These are phyloP conservation scores for Dryas alaskensis DNA, from an alignment of 306 rosid genomes.

Conservation along the genomic window DNA sequence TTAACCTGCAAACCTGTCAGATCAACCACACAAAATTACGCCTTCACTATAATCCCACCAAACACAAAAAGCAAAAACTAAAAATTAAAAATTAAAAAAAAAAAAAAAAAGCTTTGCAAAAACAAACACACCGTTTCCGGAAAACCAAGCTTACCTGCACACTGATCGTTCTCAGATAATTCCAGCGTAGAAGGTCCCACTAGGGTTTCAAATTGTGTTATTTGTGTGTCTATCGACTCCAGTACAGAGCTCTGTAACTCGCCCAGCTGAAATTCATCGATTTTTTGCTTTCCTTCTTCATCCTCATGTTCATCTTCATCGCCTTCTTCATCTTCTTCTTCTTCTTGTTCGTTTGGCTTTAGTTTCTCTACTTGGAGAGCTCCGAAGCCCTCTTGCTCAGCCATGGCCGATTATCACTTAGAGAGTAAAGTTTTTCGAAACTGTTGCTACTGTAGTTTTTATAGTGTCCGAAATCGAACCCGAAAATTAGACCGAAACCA, in stretches of 20 bases:
- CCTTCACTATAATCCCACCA: conserved; percentile 16
- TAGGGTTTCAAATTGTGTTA: conserved; percentile 62
- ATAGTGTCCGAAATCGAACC: conserved; percentile 29
- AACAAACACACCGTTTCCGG: neutral
- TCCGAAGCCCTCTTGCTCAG: conserved; percentile 39
- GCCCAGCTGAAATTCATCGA: conserved; percentile 21
- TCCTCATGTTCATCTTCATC: conserved; percentile 22
- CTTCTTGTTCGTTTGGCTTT: conserved; percentile 19
- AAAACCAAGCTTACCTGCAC: conserved; percentile 38
- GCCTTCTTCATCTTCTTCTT: conserved; percentile 22
- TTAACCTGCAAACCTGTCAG: conserved; percentile 46
- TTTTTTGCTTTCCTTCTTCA: conserved; percentile 10
- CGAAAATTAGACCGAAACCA: conserved; percentile 24
- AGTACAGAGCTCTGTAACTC: conserved; percentile 28
- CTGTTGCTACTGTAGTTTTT: conserved; percentile 29
- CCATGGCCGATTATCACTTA: conserved; percentile 48
- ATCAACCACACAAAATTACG: conserved; percentile 26
- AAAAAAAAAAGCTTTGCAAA: neutral
- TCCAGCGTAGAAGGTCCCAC: conserved; percentile 31
- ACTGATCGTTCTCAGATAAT: conserved; percentile 30
- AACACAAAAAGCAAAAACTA: neutral
- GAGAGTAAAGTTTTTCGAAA: conserved; percentile 38
- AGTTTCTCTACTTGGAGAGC: conserved; percentile 30
- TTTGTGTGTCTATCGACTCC: conserved; percentile 19
- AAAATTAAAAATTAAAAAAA: neutral